Base-by-base conservation (phyloP, 139 green algal genomes). In the Coelastrella sp. region DNA sequence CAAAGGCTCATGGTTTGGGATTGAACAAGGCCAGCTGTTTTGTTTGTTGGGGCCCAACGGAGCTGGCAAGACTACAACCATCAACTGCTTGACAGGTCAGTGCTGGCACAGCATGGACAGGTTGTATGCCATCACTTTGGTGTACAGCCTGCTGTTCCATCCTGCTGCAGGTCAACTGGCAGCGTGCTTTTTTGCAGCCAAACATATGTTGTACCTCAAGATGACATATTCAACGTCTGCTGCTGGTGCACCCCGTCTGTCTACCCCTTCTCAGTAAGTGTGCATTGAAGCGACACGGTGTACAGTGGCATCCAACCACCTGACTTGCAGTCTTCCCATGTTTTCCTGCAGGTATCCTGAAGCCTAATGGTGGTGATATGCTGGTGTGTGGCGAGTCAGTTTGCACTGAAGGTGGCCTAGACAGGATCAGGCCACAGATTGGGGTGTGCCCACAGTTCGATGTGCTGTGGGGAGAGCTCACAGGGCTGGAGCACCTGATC, bases 381-480 rank as follows among this genome's bases (percentile, higher is more conserved):
- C 79, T 98, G 71, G 91, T 98, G 68, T 94, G 93, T 64, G 96
- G 96, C 54, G 80, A 95, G 88, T 94, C 92, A 74, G 64, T 98
- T 61, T 83, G 77, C 59, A 80, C 88, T 2, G 73, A 93, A 3
- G 87, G 22, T 3, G 91, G 93, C 10, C 88, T 94, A 68, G 80
- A 89, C 6, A 73, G 80, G 3, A 90, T 87, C 7, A 73, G 92
- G 0, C 56, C 80, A 22, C 68, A 92, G 19, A 95, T 93, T 95
- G 96, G 95, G 7, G 95, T 99, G 60, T 99, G 98, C 90, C 97
- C 97, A 5, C 98, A 99, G 93, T 99, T 99, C 91, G 98, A 99
- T 86, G 95, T 99, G 58, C 96, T 99, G 54, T 99, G 98, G 98
- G 89, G 92, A 59, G 94, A 96, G 86, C 95, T 99, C 11, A 98